Conservation (phyloP, 208 protist species). For the Trypanosoma melophagium region DNA sequence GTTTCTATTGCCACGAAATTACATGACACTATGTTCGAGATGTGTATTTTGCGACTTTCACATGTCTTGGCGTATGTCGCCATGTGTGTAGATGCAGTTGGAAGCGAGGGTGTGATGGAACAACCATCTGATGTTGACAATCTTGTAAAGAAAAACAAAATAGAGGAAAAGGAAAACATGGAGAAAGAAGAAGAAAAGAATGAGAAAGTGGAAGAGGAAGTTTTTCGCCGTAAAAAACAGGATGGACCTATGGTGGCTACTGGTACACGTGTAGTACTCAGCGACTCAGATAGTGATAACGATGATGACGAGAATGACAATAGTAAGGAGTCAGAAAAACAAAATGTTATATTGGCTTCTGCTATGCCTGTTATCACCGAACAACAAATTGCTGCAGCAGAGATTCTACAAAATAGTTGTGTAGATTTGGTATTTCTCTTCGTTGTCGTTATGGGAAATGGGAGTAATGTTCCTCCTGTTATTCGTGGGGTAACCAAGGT, state of each 20-base stretch:
- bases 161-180: neutral
- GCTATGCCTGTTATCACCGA: neutral
- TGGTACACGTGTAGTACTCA: slow-evolving; percentile 51
- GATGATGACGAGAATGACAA: slow-evolving; percentile 28
- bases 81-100: slow-evolving; percentile 56
- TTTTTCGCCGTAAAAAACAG: slow-evolving; percentile 64
- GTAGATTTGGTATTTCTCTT: slow-evolving; percentile 89
- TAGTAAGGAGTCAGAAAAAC: neutral
- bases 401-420: slow-evolving; percentile 60
- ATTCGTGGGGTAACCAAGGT: slow-evolving; percentile 81
- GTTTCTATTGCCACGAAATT: slow-evolving; percentile 78
- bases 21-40: slow-evolving; percentile 74
- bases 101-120: neutral
- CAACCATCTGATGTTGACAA: neutral
- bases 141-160: neutral
- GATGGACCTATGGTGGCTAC: slow-evolving; percentile 82
- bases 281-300: slow-evolving; percentile 58
- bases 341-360: neutral
- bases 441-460: slow-evolving; percentile 85
- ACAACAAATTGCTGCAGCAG: slow-evolving; percentile 29
- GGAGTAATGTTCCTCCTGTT: slow-evolving; percentile 68
- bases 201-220: slow-evolving; percentile 32
- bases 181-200: slow-evolving; percentile 9
- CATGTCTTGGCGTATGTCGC: slow-evolving; percentile 78
- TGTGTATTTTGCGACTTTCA: slow-evolving; percentile 60